Evolutionary conservation across 2,329 filamentous ascomycete species (phyloP).

Genomic region (Pyrenochaeta sp.): DNA sequence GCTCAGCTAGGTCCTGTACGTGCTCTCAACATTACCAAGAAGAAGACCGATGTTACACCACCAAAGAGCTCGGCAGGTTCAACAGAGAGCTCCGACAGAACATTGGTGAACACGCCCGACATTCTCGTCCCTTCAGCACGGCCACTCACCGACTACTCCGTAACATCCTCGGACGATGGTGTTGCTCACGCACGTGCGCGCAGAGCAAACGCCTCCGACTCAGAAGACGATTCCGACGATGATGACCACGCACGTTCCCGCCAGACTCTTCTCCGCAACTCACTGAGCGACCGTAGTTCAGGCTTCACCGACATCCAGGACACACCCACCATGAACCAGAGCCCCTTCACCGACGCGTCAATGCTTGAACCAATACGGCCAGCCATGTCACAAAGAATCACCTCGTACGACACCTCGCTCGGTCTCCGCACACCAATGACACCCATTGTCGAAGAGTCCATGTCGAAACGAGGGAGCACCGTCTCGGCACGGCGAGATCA

Average conservation of each 20-base stretch:
- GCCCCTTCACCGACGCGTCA: constrained; percentile 45
- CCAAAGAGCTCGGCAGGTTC: constrained; percentile 35
- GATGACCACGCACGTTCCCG: constrained; percentile 45
- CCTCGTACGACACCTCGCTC: constrained; percentile 36
- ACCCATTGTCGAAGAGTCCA: constrained; percentile 57
- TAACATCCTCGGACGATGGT: constrained; percentile 41
- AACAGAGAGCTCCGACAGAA: constrained; percentile 26
- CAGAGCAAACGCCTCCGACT: constrained; percentile 28
- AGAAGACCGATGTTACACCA: constrained; percentile 38
- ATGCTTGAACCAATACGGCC: constrained; percentile 32
- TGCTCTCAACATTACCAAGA: constrained; percentile 55
- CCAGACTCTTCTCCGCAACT: constrained; percentile 38
- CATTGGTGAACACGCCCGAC: constrained; percentile 33
- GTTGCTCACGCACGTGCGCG: constrained; percentile 43
- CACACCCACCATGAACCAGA: constrained; percentile 38
- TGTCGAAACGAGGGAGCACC: constrained; percentile 45
- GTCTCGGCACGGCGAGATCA: constrained; percentile 36
- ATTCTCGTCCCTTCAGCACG: constrained; percentile 31
- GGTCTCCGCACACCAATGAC: constrained; percentile 46
- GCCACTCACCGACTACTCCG: constrained; percentile 42
- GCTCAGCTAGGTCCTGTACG: constrained; percentile 54
- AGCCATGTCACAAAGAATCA: constrained; percentile 37
- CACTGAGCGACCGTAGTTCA: constrained; percentile 34
- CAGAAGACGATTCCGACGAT: constrained; percentile 43
- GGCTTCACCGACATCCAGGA: constrained; percentile 47